Conservation (phyloP, 805 yeast genomes). For the Cyberlindnera mrakii region DNA sequence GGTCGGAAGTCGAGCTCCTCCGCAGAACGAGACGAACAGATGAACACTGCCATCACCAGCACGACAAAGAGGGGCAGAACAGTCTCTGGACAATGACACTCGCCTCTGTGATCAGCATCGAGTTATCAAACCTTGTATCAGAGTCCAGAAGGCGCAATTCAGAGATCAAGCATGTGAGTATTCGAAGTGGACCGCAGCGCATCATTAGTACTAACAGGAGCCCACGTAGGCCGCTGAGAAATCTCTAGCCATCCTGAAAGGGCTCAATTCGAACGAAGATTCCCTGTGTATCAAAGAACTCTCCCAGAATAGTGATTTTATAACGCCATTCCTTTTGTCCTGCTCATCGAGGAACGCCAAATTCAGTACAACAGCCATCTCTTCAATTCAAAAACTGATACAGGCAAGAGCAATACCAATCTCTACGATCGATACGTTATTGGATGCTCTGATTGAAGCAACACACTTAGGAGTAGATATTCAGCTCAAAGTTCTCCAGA, state of each 20-base stretch:
- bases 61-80: no score
- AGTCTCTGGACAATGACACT: background rate
- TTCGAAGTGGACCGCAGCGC: background rate
- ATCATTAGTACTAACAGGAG: background rate
- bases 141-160: slow-evolving; percentile 69
- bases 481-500: slow-evolving; percentile 80
- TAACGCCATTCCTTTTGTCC: slow-evolving; percentile 64
- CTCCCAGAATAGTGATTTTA: slow-evolving; percentile 44
- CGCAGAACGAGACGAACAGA: no score
- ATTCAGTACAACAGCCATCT: slow-evolving; percentile 64
- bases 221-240: slow-evolving; percentile 34
- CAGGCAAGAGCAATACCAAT: slow-evolving; percentile 48
- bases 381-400: slow-evolving; percentile 60
- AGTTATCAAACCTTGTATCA: slow-evolving; percentile 51
- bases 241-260: slow-evolving; percentile 41
- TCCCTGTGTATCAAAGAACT: slow-evolving; percentile 28
- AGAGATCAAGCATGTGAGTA: slow-evolving; percentile 55
- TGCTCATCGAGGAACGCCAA: slow-evolving; percentile 74
- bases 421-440: slow-evolving; percentile 43
- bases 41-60: no score
- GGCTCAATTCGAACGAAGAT: slow-evolving; percentile 20
- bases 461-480: slow-evolving; percentile 73
- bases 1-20: no score
- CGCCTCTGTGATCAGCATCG: slow-evolving; percentile 27
- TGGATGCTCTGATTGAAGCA: slow-evolving; percentile 68